Evolutionary conservation across 202 grass and related monocot species (phyloP).

Genomic region (Zoysia matrella): DNA sequence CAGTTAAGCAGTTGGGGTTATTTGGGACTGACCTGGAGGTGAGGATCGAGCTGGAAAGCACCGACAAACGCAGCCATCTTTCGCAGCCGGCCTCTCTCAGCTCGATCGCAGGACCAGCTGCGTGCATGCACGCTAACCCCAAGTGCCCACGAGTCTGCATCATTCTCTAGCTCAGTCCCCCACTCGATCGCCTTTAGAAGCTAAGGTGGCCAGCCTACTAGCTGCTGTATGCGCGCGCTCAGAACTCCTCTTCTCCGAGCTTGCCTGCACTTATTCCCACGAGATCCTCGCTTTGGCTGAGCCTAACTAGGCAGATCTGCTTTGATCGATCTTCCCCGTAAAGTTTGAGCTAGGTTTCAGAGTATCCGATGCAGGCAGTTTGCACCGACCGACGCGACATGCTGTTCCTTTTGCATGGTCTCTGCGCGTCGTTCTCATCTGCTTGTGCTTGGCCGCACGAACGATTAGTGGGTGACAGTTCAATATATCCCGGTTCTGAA

Average conservation of each 20-base stretch:
- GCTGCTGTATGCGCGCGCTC: constrained; percentile 20
- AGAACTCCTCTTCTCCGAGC: not conserved
- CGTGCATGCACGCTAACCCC: not conserved
- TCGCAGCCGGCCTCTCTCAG: constrained; percentile 1
- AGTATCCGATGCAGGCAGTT: not conserved
- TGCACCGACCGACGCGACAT: constrained; percentile 2
- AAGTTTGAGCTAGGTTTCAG: constrained; percentile 27
- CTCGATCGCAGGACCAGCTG: not conserved
- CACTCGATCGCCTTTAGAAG: constrained; percentile 45
- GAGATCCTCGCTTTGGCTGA: constrained; percentile 33
- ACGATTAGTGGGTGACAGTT: not conserved
- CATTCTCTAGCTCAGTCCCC: constrained; percentile 26
- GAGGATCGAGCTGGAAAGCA: constrained; percentile 46
- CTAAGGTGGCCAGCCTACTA: not conserved
- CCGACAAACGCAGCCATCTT: constrained; percentile 37
- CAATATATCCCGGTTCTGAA: not conserved
- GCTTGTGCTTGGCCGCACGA: not conserved
- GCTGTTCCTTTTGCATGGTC: not conserved
- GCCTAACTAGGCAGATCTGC: constrained; percentile 33
- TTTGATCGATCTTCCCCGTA: constrained; percentile 36
- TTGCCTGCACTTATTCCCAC: constrained; percentile 26
- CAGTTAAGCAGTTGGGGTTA: not conserved
- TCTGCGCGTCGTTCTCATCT: not conserved
- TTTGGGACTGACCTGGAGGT: constrained; percentile 8
- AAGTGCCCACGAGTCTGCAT: constrained; percentile 41